Conservation (phyloP, 768 basidiomycete genomes). For the Coprinopsis marcescibilis region DNA sequence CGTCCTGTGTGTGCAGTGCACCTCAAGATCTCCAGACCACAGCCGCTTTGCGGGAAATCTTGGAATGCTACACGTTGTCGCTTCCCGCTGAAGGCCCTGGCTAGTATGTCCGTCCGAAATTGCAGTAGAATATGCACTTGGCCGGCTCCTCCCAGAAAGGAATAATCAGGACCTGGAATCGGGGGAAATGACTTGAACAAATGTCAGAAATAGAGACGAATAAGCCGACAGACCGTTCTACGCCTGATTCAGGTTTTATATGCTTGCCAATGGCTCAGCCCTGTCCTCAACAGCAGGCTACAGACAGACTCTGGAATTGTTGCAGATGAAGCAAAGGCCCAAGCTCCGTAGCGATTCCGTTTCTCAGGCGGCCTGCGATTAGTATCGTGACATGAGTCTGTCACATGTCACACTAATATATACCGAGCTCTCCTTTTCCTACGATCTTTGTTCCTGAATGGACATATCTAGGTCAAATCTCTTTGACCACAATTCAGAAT, state of each 20-base stretch:
- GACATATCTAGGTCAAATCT: too few relatives aligned
- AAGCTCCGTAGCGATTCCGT: constrained; percentile 5
- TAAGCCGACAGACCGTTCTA: background rate
- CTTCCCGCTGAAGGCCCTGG: too few relatives aligned
- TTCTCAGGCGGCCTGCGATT: constrained; percentile 3
- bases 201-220: background rate
- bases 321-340: background rate
- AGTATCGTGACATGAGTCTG: background rate
- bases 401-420: constrained; percentile 10
- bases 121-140: background rate
- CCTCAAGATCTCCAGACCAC: too few relatives aligned
- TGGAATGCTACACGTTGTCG: background rate
- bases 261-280: background rate
- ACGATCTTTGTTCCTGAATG: constrained; percentile 6
- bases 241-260: too few relatives aligned
- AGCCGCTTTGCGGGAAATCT: background rate
- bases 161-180: background rate
- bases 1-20: too few relatives aligned
- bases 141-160: background rate
- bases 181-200: background rate
- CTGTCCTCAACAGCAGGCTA: background rate
- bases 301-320: background rate
- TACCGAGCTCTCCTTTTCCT: constrained; percentile 2
- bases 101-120: too few relatives aligned
- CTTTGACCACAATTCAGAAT: too few relatives aligned